A percentile compares a stretch with the other conserved stretches of the same genome.
phyloP scores from a whole-genome alignment of 148 eudicot species.

The Spergularia marina region DNA sequence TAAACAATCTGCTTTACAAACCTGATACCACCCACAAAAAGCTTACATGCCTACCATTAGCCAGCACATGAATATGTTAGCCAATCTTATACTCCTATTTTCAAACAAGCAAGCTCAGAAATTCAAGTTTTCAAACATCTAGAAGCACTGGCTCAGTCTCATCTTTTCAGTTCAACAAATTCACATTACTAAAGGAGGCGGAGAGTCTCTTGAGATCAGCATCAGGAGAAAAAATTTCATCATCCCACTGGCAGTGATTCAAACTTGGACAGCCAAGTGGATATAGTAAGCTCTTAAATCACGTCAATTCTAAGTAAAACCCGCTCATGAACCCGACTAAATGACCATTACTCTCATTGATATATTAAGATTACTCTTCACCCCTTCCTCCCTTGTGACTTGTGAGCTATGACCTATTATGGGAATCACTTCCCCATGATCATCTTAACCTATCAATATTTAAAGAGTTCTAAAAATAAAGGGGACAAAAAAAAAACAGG shows the following conservation, averaged over 20 bases:
- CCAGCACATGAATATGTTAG: background rate
- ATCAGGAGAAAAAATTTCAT: conserved; percentile 4
- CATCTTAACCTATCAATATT: background rate
- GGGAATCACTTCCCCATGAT: too few species aligned
- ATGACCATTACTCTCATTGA: background rate
- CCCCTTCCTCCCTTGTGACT: background rate
- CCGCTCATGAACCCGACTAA: background rate
- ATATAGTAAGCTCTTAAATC: background rate
- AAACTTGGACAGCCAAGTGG: background rate
- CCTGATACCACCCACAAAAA: conserved; percentile 12
- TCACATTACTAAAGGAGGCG: background rate
- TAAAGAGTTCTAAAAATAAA: background rate
- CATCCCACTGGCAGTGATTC: background rate
- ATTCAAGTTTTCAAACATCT: background rate
- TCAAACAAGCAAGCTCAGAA: background rate
- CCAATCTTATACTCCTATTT: background rate
- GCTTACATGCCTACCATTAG: background rate
- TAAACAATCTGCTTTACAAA: conserved; percentile 11
- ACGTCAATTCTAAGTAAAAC: too few species aligned
- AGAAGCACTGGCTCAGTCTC: background rate
- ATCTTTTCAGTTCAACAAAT: too few species aligned
- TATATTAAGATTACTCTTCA: background rate
- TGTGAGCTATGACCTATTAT: background rate
- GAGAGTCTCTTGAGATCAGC: background rate
- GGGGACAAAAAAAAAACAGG: background rate